phyloP scores from a whole-genome alignment of 2,329 filamentous ascomycete genomes.

The Diaporthe vaccinii region DNA sequence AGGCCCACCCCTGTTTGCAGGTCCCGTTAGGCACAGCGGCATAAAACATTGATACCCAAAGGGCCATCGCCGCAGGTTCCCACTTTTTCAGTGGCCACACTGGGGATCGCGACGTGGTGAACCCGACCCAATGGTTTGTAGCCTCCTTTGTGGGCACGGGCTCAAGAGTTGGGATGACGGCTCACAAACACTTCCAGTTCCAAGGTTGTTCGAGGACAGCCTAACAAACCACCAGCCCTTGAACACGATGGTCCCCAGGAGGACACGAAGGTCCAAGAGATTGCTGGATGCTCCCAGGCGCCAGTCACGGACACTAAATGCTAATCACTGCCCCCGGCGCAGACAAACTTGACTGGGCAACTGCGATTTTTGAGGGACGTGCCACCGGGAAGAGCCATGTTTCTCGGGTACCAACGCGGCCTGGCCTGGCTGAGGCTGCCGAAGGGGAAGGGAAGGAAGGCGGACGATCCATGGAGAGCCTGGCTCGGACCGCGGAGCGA shows the following conservation, averaged over 20 bases:
- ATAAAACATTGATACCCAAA: constrained; percentile 37
- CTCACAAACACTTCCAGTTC: constrained; percentile 28
- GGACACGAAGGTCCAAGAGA: not conserved
- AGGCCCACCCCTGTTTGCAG: constrained; percentile 33
- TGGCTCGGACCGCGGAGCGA: constrained; percentile 12
- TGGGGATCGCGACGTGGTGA: constrained; percentile 23
- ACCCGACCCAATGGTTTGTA: constrained; percentile 28
- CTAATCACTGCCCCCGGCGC: not conserved
- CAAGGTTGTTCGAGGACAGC: constrained; percentile 10
- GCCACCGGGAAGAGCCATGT: constrained; percentile 40
- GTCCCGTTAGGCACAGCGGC: constrained; percentile 34
- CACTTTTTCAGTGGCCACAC: constrained; percentile 32
- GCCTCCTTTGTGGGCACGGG: constrained; percentile 15
- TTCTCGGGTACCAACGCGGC: constrained; percentile 32
- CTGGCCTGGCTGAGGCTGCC: constrained; percentile 21
- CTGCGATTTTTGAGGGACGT: not conserved
- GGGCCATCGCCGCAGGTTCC: constrained; percentile 18
- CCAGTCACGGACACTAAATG: not conserved
- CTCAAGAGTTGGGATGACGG: constrained; percentile 28
- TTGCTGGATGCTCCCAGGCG: not conserved
- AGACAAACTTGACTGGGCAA: not conserved
- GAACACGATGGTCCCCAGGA: not conserved
- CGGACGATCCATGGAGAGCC: constrained; percentile 15
- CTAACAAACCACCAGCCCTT: constrained; percentile 4
- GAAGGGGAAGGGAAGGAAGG: constrained; percentile 6